These are phyloP conservation scores for Chamaecrista fasciculata DNA, from an alignment of 306 rosid species.

Conservation along the genomic window DNA sequence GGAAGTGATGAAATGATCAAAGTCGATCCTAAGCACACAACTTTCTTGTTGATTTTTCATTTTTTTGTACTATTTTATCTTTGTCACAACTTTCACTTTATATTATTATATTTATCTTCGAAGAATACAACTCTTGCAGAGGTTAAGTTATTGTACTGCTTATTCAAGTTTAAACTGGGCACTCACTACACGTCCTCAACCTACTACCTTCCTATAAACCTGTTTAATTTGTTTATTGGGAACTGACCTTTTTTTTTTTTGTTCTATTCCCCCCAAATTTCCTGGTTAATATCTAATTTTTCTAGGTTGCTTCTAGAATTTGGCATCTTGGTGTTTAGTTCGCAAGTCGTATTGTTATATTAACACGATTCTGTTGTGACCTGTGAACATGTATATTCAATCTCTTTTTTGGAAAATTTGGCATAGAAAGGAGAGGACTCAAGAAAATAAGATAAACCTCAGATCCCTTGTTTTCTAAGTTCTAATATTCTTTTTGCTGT, in stretches of 20 bases:
- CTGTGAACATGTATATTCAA: background rate
- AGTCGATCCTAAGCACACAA: background rate
- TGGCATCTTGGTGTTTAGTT: background rate
- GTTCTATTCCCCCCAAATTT: background rate
- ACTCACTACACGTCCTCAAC: background rate
- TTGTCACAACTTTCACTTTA: background rate
- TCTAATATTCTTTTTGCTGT: background rate
- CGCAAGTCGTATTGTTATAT: background rate
- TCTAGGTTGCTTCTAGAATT: background rate
- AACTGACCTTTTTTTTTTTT: background rate
- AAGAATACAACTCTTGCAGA: no score
- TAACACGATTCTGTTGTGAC: background rate
- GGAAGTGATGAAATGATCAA: background rate
- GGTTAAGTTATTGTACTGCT: background rate
- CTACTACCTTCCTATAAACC: background rate
- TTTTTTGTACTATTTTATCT: background rate
- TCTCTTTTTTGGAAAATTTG: background rate
- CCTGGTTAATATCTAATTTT: background rate
- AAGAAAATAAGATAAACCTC: background rate
- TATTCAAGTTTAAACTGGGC: background rate
- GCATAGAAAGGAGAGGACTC: background rate
- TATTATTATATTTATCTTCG: background rate
- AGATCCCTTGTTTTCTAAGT: background rate
- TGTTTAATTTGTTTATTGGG: background rate
- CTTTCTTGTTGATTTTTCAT: background rate